phyloP scores from a whole-genome alignment of 371 early-diverging fungal genomes.

The Mortierella sp. region DNA sequence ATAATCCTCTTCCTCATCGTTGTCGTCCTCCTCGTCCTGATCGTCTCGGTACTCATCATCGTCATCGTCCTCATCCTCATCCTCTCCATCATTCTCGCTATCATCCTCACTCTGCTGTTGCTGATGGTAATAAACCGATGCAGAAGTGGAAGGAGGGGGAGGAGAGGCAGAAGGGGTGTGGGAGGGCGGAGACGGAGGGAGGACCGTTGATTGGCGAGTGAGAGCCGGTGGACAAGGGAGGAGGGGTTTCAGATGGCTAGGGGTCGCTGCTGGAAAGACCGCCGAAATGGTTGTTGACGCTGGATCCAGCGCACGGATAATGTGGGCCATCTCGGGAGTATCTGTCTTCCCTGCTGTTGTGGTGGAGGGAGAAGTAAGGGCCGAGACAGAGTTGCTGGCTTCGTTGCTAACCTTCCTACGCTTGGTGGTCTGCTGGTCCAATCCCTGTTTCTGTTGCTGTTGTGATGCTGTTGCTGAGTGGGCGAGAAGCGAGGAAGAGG shows the following conservation, averaged over 20 bases:
- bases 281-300: neutral
- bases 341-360: neutral
- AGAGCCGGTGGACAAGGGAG: slow-evolving; percentile 43
- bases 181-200: slow-evolving; percentile 8
- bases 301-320: neutral
- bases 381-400: neutral
- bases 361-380: neutral
- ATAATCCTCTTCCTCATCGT: slow-evolving; percentile 13
- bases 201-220: neutral
- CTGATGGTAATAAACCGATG: neutral
- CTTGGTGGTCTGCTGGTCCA: slow-evolving; percentile 25
- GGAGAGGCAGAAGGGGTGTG: neutral
- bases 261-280: neutral
- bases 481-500: neutral
- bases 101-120: slow-evolving; percentile 17
- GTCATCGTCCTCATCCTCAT: neutral
- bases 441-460: slow-evolving; percentile 7
- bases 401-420: slow-evolving; percentile 32
- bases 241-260: slow-evolving; percentile 32
- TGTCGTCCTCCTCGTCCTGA: slow-evolving; percentile 17
- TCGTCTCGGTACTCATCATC: slow-evolving; percentile 7
- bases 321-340: neutral
- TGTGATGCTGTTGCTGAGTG: neutral
- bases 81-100: neutral
- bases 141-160: neutral